Percentiles rank a stretch among this genome's conserved stretches.
Evolutionary conservation across 2,329 filamentous ascomycete species (phyloP).

Genomic region (Verticillium longisporum): DNA sequence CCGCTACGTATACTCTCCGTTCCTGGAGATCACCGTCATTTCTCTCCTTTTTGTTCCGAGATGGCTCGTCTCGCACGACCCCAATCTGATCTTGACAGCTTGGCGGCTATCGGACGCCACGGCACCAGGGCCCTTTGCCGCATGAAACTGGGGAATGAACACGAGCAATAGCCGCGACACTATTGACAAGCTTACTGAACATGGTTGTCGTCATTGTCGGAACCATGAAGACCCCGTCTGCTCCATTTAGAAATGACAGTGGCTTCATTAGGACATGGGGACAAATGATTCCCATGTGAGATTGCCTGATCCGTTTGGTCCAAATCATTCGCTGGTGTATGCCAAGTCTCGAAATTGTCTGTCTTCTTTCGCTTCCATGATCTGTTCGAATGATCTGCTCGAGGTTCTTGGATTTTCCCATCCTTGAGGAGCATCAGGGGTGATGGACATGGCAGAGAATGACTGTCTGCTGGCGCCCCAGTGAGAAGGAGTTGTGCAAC

Average conservation of each 20-base stretch:
- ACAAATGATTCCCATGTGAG: background rate
- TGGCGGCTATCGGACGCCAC: background rate
- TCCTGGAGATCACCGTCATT: constrained; percentile 1
- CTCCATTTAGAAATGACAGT: background rate
- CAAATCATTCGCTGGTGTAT: background rate
- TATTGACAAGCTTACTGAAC: background rate
- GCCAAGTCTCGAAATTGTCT: background rate
- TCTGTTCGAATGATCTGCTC: background rate
- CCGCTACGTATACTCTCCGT: background rate
- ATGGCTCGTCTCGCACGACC: background rate
- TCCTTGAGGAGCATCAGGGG: no score
- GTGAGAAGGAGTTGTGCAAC: no score
- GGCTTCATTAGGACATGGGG: background rate
- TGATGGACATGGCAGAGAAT: no score
- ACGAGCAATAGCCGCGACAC: background rate
- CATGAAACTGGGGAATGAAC: constrained; percentile 2
- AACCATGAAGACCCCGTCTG: background rate
- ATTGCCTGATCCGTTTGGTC: no score
- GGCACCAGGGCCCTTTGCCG: background rate
- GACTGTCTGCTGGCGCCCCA: no score
- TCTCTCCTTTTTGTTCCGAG: background rate
- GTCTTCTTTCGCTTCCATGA: background rate
- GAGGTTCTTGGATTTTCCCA: background rate
- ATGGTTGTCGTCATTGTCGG: background rate
- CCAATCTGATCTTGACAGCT: background rate